phyloP scores from a whole-genome alignment of 345 rosid genomes.

The Dipteronia sinensis region DNA sequence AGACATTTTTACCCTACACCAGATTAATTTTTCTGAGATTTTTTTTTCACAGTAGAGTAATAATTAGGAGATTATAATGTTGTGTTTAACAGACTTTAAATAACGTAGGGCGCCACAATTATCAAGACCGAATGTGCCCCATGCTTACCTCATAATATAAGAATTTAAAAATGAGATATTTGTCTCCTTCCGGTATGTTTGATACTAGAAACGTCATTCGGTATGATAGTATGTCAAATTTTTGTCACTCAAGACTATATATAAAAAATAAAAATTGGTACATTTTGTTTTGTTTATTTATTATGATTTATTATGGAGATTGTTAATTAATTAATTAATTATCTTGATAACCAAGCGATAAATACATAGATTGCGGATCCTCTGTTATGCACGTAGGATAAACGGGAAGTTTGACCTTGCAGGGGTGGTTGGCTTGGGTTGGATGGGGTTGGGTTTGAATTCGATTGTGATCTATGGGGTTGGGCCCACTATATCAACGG shows the following conservation, averaged over 20 bases:
- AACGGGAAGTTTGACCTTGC: neutral
- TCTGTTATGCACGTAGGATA: neutral
- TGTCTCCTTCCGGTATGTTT: too few species aligned
- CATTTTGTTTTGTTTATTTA: neutral
- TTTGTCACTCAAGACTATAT: too few species aligned
- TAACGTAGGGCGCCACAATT: neutral
- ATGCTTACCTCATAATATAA: too few species aligned
- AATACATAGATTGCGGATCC: neutral
- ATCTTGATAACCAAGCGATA: neutral
- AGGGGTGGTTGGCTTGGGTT: neutral
- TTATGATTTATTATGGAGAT: too few species aligned
- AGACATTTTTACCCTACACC: neutral
- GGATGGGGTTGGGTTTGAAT: too few species aligned
- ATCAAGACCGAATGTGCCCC: neutral
- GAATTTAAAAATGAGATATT: too few species aligned
- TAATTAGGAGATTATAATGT: neutral
- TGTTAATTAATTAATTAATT: neutral
- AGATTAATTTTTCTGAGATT: neutral
- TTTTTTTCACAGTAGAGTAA: neutral
- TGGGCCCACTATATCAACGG: neutral
- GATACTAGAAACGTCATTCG: too few species aligned
- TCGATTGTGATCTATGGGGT: neutral
- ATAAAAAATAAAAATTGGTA: too few species aligned
- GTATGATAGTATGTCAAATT: too few species aligned
- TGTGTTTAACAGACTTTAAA: neutral